Evolutionary conservation across 2,329 filamentous ascomycete genomes (phyloP), one percentile per base, ranked within the genome.

Genomic region (Fusarium torreyae): DNA sequence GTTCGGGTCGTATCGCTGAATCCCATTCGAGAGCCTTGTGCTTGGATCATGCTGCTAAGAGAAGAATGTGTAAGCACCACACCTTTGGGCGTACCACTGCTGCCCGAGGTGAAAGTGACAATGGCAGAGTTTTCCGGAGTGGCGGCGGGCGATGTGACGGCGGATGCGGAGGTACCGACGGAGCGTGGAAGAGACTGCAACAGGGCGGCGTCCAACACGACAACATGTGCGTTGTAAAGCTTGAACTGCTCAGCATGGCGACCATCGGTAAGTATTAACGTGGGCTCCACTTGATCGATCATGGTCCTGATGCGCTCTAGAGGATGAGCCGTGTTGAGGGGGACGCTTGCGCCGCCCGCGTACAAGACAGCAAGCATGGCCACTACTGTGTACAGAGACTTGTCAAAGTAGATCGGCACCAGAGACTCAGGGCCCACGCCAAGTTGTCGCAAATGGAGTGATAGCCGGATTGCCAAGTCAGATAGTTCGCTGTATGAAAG

Each of bases 401-500:
- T 76, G 39, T 76, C 72, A 49, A 75, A 72, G 38, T 63, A 71
- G 18, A 73, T 39, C 2, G 64, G 68, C 7, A 75, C 66, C 8
- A 67, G 20, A 13, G 39, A 52, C 26, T 77, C 77, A 7, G 71
- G 69, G 5, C 59, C 45, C n/a, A 82, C 68, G 17, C 76, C 76
- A 36, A 73, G 66, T 7, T 70, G 63, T 22, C 75, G 56, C 1
- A 85, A 75, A 52, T 78, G 71, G 17, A 68, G 67, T 10, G 82
- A 82, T 15, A 85, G 75, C 3, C 73, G 63, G 40, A 77, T 79
- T 1, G 83, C 83, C 14, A 78, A 71, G 2, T 68, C 57, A 43
- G 84, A 79, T 6, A 84, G 73, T 39, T 84, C 76, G 38, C 72
- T 56, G 57, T 83, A 85, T 11, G 81, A 81, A 57, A 83, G 77